Conservation (phyloP, 202 grass and related monocot genomes). For the Cymbopogon flexuosus region DNA sequence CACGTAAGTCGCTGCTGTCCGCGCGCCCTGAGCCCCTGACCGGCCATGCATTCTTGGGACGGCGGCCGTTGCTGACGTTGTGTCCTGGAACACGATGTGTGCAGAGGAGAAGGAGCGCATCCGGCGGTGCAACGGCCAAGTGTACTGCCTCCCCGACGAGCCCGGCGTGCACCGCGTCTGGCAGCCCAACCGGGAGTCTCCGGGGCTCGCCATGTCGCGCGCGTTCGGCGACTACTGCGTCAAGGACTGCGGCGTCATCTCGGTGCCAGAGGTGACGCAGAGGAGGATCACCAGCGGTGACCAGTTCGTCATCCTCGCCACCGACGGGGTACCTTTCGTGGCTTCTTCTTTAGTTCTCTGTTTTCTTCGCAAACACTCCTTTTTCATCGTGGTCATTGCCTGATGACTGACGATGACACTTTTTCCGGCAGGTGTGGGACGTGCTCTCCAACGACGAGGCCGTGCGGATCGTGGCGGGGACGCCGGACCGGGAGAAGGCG, state of each 20-base stretch:
- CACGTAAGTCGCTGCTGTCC: constrained; percentile 44
- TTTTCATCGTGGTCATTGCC: no score
- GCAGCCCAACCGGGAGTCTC: constrained; percentile 54
- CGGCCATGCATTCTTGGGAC: not conserved
- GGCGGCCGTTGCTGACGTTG: not conserved
- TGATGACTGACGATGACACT: not conserved
- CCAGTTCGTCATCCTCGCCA: constrained; percentile 78
- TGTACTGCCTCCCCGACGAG: constrained; percentile 66
- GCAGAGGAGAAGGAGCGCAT: constrained; percentile 84
- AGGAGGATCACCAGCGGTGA: constrained; percentile 50
- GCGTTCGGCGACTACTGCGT: constrained; percentile 85
- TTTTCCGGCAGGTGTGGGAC: constrained; percentile 69
- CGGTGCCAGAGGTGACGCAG: constrained; percentile 71
- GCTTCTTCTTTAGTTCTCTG: not conserved
- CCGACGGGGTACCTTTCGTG: constrained; percentile 61
- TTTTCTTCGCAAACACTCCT: not conserved
- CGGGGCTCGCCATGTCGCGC: constrained; percentile 90
- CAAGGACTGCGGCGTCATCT: constrained; percentile 82
- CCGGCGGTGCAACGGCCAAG: constrained; percentile 61
- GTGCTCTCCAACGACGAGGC: constrained; percentile 89
- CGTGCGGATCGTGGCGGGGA: constrained; percentile 67
- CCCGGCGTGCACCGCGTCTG: constrained; percentile 79
- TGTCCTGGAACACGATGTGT: not conserved
- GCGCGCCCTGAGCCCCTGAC: not conserved
- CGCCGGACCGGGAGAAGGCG: constrained; percentile 50